Evolutionary conservation across 129 eudicot genomes (phyloP).

Genomic region (Flaveria trinervia): DNA sequence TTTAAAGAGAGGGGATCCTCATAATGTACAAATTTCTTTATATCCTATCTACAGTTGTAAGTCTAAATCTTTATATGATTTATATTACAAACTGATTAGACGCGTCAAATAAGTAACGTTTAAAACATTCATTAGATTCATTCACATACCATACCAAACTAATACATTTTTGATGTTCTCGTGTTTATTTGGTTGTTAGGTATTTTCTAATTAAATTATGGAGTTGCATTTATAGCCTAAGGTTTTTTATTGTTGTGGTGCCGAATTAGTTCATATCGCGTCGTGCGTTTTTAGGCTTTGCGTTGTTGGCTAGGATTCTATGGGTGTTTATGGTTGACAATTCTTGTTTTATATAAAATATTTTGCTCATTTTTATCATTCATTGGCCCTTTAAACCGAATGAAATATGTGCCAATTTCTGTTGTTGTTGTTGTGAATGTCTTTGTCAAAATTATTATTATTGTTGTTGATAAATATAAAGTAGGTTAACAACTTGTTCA

Average conservation of each 20-base stretch:
- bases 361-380: background rate
- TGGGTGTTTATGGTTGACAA: background rate
- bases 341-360: no score
- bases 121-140: background rate
- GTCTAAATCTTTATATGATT: background rate
- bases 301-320: background rate
- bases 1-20: constrained; percentile 25
- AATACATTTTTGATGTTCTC: background rate
- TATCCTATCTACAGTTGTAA: background rate
- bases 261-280: background rate
- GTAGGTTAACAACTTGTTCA: no score
- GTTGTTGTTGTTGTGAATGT: background rate
- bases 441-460: background rate
- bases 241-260: background rate
- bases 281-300: background rate
- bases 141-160: background rate
- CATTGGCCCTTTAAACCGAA: background rate
- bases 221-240: background rate
- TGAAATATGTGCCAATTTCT: background rate
- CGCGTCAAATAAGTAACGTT: background rate
- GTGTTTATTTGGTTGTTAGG: background rate
- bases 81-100: background rate
- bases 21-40: background rate
- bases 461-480: no score
- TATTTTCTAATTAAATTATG: background rate